These are phyloP conservation scores for Penicillium psychrosexuale DNA, from an alignment of 2,329 filamentous ascomycete genomes.

Conservation along the genomic window DNA sequence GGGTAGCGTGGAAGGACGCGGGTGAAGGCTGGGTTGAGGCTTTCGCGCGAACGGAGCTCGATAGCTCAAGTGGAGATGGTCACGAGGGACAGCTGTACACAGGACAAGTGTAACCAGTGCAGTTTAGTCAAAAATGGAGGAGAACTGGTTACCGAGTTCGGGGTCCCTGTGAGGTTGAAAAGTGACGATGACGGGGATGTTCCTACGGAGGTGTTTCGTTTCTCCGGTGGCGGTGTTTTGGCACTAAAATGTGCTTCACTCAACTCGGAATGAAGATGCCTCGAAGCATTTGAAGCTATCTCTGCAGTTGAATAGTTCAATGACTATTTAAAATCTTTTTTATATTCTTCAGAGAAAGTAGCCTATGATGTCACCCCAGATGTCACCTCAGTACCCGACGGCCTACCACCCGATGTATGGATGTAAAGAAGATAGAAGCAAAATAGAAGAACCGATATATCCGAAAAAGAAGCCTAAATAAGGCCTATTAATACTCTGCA, in stretches of 20 bases:
- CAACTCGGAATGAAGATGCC: neutral
- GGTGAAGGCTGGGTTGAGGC: slow-evolving; percentile 5
- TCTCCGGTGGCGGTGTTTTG: slow-evolving; percentile 24
- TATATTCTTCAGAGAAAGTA: neutral
- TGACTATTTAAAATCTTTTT: neutral
- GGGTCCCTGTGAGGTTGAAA: slow-evolving; percentile 3
- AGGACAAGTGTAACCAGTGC: neutral
- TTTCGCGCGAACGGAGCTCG: slow-evolving; percentile 6
- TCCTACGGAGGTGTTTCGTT: slow-evolving; percentile 26
- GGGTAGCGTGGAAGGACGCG: neutral
- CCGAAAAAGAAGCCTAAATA: neutral
- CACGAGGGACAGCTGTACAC: slow-evolving; percentile 3
- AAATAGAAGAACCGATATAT: neutral
- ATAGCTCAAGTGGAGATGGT: slow-evolving; percentile 3
- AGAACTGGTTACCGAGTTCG: neutral
- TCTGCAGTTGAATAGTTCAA: neutral
- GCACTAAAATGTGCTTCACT: neutral
- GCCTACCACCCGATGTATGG: neutral
- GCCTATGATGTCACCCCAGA: slow-evolving; percentile 26
- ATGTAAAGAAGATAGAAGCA: neutral
- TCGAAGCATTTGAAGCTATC: neutral
- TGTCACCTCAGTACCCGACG: neutral
- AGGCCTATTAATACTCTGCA: too few species aligned
- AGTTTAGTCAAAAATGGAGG: neutral
- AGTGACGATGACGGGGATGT: slow-evolving; percentile 16